Evolutionary conservation across 139 green algal species (phyloP).

Genomic region (Limnomonas spitsbergensis): DNA sequence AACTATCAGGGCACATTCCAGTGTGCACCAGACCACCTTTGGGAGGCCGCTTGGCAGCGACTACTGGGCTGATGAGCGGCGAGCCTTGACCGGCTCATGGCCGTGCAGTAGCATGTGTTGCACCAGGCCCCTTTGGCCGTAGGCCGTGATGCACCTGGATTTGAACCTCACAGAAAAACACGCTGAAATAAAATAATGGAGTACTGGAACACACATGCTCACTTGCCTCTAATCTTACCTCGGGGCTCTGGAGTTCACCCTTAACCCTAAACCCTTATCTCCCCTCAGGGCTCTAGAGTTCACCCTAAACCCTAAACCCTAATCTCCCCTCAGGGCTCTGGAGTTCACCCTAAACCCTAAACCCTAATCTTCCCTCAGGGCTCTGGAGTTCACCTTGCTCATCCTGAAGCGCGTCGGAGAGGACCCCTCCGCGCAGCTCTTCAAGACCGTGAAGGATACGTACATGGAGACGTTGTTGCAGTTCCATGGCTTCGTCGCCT

Average conservation of each 20-base stretch:
- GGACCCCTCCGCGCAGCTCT: neutral
- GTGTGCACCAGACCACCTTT: no score
- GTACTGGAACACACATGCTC: no score
- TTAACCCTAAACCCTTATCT: neutral
- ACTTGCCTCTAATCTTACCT: neutral
- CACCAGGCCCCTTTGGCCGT: no score
- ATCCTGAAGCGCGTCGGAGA: slow-evolving; percentile 37
- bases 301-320: neutral
- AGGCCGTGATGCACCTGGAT: no score
- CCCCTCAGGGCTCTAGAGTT: neutral
- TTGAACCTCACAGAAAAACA: no score
- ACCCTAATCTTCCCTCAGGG: slow-evolving; percentile 49
- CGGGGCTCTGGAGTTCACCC: neutral
- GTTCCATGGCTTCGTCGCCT: slow-evolving; percentile 75
- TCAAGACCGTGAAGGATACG: slow-evolving; percentile 31
- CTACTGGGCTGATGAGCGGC: no score
- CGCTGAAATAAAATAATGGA: no score
- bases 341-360: neutral
- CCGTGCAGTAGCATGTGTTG: no score
- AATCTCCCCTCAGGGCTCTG: neutral
- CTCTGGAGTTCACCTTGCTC: slow-evolving; percentile 69
- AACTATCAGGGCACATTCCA: no score
- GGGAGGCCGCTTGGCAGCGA: no score
- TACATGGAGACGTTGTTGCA: slow-evolving; percentile 66
- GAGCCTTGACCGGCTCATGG: no score